A percentile compares a stretch with the other conserved stretches of the same genome.
Conservation (phyloP, 179 eudicot genomes). For the Gypsophila paniculata region DNA sequence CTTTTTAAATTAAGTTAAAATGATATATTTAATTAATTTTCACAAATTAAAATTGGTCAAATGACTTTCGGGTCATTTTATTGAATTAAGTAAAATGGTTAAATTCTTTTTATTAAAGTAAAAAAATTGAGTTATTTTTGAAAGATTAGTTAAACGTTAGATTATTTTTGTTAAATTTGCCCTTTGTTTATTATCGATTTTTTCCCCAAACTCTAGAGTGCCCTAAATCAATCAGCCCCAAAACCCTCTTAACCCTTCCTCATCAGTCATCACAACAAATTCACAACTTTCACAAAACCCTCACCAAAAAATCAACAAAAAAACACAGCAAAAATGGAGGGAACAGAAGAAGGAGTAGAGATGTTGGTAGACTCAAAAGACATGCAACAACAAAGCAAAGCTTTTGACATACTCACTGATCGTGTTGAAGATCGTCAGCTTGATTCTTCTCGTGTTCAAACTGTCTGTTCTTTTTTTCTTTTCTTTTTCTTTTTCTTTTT, state of each 20-base stretch:
- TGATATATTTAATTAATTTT: no score
- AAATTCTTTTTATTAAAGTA: no score
- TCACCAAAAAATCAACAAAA: neutral
- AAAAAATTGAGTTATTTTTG: no score
- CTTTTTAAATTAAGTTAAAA: no score
- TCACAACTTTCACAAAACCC: neutral
- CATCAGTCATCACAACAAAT: neutral
- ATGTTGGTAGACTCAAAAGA: slow-evolving; percentile 66
- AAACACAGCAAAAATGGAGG: slow-evolving; percentile 40
- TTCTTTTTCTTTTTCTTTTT: neutral
- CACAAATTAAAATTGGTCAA: no score
- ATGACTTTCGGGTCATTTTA: no score
- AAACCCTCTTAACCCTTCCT: neutral
- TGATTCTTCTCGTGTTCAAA: slow-evolving; percentile 89
- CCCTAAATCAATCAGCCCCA: no score
- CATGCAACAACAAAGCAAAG: slow-evolving; percentile 88
- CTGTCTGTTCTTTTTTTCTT: slow-evolving; percentile 32
- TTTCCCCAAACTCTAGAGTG: no score
- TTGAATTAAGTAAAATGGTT: no score
- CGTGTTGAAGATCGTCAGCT: slow-evolving; percentile 98
- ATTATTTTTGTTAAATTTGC: no score
- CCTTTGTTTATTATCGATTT: no score
- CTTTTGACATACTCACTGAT: slow-evolving; percentile 87
- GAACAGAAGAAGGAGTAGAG: slow-evolving; percentile 64
- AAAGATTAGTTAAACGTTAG: no score